Percentiles rank a stretch among this genome's conserved stretches.
These are phyloP conservation scores for Kodamaea neixiangensis DNA, from an alignment of 805 yeast species.

Conservation along the genomic window DNA sequence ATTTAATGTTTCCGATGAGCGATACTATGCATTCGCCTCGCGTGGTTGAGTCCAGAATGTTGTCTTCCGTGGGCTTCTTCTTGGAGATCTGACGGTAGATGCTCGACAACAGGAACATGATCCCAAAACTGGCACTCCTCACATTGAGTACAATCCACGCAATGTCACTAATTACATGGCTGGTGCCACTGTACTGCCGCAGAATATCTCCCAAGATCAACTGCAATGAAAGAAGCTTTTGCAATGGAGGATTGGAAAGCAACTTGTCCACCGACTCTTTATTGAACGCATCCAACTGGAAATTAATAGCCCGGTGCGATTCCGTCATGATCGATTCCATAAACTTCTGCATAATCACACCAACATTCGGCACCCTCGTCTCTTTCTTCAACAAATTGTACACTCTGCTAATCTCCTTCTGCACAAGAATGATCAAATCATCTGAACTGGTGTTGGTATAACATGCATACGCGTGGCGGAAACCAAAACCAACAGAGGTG, in stretches of 20 bases:
- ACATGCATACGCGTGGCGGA: constrained; percentile 68
- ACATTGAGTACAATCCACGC: constrained; percentile 69
- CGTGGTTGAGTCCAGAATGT: constrained; percentile 51
- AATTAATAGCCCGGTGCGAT: constrained; percentile 72
- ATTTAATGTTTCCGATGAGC: constrained; percentile 75
- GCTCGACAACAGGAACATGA: constrained; percentile 60
- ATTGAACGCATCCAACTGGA: constrained; percentile 62
- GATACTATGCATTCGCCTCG: constrained; percentile 64
- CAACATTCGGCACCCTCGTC: constrained; percentile 12
- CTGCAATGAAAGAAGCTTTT: constrained; percentile 69
- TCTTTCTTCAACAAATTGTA: constrained; percentile 1
- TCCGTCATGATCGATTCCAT: constrained; percentile 55
- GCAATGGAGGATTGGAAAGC: constrained; percentile 75
- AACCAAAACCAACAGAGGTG: constrained; percentile 62
- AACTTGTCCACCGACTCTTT: constrained; percentile 77
- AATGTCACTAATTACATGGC: constrained; percentile 41
- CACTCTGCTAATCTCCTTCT: constrained; percentile 41
- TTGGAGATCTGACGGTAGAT: constrained; percentile 67
- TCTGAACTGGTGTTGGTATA: constrained; percentile 67
- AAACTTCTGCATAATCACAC: constrained; percentile 25
- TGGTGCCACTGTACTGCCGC: constrained; percentile 23
- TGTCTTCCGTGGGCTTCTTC: constrained; percentile 54
- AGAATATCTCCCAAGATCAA: constrained; percentile 56
- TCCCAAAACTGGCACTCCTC: constrained; percentile 69
- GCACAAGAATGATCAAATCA: constrained; percentile 63